phyloP scores from a whole-genome alignment of 108 stramenopile species.

The Mediolabrus comicus region DNA sequence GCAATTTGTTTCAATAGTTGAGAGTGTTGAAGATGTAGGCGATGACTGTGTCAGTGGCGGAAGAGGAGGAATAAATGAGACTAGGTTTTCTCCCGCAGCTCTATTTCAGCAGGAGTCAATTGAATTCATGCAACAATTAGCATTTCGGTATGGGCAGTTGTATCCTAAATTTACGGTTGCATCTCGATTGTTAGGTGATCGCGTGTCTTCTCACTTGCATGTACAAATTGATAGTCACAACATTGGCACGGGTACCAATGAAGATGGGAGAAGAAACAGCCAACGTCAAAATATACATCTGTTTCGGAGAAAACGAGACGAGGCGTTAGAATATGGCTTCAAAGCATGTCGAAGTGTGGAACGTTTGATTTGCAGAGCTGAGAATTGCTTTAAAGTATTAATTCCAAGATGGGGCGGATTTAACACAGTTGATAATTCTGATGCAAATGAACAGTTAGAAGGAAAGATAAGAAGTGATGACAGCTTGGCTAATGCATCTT shows the following conservation, averaged over 20 bases:
- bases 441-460: background rate
- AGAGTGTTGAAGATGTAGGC: background rate
- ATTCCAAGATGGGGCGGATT: conserved; percentile 48
- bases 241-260: background rate
- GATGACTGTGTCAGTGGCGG: background rate
- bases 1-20: conserved; percentile 12
- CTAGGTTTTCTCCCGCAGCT: background rate
- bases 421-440: background rate
- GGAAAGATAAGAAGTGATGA: background rate
- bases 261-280: background rate
- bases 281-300: background rate
- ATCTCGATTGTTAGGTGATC: conserved; percentile 33
- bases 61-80: background rate
- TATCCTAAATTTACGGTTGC: conserved; percentile 39
- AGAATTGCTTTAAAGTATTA: conserved; percentile 25
- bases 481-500: background rate
- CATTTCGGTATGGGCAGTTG: conserved; percentile 17
- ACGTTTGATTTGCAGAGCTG: conserved; percentile 27
- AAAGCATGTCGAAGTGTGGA: conserved; percentile 23
- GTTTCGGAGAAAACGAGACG: conserved; percentile 27
- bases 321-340: conserved; percentile 17
- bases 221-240: background rate
- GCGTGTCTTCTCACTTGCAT: background rate
- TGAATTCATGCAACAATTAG: conserved; percentile 29
- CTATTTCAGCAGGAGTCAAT: conserved; percentile 28